Conservation (phyloP, 1,284 basidiomycete species). For the Hemileia vastatrix region DNA sequence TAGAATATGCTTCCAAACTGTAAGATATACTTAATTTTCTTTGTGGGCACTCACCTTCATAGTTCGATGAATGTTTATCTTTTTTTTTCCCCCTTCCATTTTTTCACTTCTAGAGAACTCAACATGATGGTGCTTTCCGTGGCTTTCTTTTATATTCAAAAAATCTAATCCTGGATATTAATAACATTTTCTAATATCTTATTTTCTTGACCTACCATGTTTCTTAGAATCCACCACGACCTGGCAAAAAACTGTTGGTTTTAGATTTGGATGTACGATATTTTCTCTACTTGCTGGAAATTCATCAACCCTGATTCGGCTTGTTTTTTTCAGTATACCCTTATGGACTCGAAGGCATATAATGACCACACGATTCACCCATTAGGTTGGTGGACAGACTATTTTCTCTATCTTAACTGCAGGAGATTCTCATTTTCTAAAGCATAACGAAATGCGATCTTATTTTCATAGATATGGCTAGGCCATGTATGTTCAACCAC, state of each 20-base stretch:
- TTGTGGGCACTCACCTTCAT: too few species aligned
- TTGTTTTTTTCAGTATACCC: constrained; percentile 10
- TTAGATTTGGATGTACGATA: constrained; percentile 80
- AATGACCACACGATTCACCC: constrained; percentile 20
- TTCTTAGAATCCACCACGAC: constrained; percentile 44
- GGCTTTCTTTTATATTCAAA: too few species aligned
- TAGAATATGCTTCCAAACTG: too few species aligned
- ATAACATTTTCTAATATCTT: too few species aligned
- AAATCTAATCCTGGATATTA: too few species aligned
- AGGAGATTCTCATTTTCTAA: not conserved
- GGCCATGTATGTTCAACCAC: constrained; percentile 8
- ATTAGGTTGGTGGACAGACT: not conserved
- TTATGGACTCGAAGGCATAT: constrained; percentile 24
- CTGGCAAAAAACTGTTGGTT: constrained; percentile 68
- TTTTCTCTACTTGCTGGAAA: constrained; percentile 25
- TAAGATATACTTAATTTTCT: too few species aligned
- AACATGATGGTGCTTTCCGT: constrained; percentile 23
- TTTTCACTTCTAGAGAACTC: too few species aligned
- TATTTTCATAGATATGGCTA: constrained; percentile 17
- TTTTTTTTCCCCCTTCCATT: too few species aligned
- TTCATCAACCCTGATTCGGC: too few species aligned
- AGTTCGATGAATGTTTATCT: too few species aligned
- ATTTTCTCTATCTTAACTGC: not conserved
- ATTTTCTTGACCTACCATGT: not conserved
- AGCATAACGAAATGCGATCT: too few species aligned